A percentile compares a stretch with the other conserved stretches of the same genome.
Conservation (phyloP, 2,329 filamentous ascomycete species). For the Exophiala oligosperma region DNA sequence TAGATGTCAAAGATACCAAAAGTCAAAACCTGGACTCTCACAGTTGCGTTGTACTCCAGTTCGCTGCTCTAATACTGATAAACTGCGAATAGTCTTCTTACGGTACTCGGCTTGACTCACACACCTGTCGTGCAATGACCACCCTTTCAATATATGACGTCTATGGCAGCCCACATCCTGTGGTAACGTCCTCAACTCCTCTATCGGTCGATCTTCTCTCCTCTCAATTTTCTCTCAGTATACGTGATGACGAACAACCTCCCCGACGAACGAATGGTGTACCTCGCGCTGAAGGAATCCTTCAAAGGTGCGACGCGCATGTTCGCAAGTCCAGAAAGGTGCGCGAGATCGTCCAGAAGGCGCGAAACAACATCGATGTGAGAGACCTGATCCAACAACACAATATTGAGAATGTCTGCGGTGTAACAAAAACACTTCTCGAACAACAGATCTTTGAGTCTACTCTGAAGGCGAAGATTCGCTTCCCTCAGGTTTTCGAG, state of each 20-base stretch:
- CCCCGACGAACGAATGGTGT: slow-evolving; percentile 2
- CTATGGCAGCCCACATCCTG: not conserved
- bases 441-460: slow-evolving; percentile 4
- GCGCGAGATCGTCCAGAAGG: slow-evolving; percentile 3
- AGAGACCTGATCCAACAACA: slow-evolving; percentile 4
- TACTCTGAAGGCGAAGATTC: not conserved
- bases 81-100: no score
- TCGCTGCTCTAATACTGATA: no score
- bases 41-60: no score
- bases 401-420: slow-evolving; percentile 4
- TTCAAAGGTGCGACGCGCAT: slow-evolving; percentile 4
- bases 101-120: no score
- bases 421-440: slow-evolving; percentile 1
- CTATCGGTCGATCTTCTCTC: not conserved
- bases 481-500: no score
- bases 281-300: slow-evolving; percentile 1
- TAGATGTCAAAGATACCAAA: no score
- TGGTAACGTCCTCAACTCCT: not conserved
- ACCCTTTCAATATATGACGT: no score
- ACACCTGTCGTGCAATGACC: no score
- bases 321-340: not conserved
- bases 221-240: not conserved
- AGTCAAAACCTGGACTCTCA: no score
- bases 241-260: not conserved
- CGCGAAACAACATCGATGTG: not conserved